Conservation (phyloP, 1,284 basidiomycete genomes). For the Sanghuangporus weigelae region DNA sequence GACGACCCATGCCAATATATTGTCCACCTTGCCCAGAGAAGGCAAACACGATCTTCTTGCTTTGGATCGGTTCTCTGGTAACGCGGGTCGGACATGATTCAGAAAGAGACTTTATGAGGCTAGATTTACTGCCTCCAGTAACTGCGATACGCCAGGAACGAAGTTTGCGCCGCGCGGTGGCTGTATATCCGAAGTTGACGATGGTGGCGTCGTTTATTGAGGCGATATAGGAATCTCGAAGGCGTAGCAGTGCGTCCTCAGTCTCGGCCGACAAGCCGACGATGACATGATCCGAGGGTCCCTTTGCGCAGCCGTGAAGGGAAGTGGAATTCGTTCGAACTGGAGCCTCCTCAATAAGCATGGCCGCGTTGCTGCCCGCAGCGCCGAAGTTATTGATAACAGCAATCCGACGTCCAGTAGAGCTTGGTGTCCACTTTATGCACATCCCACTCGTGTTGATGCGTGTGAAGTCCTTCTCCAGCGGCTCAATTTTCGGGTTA, state of each 20-base stretch:
- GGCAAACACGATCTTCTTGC: slow-evolving; percentile 46
- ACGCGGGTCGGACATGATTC: slow-evolving; percentile 31
- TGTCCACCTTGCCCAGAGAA: slow-evolving; percentile 71
- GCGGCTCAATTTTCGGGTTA: slow-evolving; percentile 49
- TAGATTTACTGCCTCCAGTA: slow-evolving; percentile 34
- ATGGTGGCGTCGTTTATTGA: slow-evolving; percentile 25
- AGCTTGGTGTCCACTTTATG: slow-evolving; percentile 37
- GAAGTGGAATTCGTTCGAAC: slow-evolving; percentile 4
- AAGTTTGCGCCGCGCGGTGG: slow-evolving; percentile 56
- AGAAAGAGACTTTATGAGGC: slow-evolving; percentile 41
- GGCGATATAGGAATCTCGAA: slow-evolving; percentile 37
- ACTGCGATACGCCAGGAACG: slow-evolving; percentile 49
- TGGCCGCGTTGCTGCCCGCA: slow-evolving; percentile 60
- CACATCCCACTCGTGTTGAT: slow-evolving; percentile 37
- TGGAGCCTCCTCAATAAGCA: slow-evolving; percentile 51
- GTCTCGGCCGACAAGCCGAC: slow-evolving; percentile 62
- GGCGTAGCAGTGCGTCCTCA: slow-evolving; percentile 36
- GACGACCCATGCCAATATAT: slow-evolving; percentile 56
- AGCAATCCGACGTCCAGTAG: slow-evolving; percentile 40
- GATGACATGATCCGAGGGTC: slow-evolving; percentile 27
- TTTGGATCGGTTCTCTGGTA: slow-evolving; percentile 11
- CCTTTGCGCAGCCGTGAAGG: not conserved
- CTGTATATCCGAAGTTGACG: slow-evolving; percentile 54
- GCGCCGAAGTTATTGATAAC: slow-evolving; percentile 73
- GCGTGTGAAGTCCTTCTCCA: slow-evolving; percentile 43